A percentile compares a stretch with the other conserved stretches of the same genome.
phyloP scores from a whole-genome alignment of 495 filamentous ascomycete genomes.

The Aspergillus nanangensis region DNA sequence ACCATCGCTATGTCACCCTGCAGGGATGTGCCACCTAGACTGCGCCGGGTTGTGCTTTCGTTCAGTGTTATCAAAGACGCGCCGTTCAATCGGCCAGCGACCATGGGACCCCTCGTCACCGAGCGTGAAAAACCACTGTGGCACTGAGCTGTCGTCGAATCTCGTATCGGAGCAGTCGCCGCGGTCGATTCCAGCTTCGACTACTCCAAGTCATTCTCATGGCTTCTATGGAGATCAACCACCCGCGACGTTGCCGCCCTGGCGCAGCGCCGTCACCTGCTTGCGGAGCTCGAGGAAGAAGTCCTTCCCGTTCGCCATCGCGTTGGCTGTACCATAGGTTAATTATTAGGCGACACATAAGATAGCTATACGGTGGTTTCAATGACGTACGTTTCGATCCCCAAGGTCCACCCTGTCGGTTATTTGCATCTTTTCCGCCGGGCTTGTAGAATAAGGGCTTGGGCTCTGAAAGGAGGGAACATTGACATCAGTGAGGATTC shows the following conservation, averaged over 20 bases:
- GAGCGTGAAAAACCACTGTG: too few species aligned
- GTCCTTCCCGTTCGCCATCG: slow-evolving; percentile 51
- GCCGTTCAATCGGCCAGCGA: slow-evolving; percentile 13
- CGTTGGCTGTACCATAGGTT: slow-evolving; percentile 36
- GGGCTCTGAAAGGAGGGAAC: slow-evolving; percentile 16
- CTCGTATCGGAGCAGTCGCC: too few species aligned
- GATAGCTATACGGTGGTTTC: too few species aligned
- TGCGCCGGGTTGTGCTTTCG: not conserved
- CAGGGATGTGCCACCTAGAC: not conserved
- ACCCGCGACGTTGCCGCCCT: slow-evolving; percentile 36
- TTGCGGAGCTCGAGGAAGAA: slow-evolving; percentile 52
- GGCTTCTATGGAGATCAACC: slow-evolving; percentile 25
- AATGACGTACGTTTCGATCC: slow-evolving; percentile 49
- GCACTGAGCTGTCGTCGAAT: too few species aligned
- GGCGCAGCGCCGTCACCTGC: slow-evolving; percentile 40
- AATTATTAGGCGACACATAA: slow-evolving; percentile 13
- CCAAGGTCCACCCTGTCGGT: slow-evolving; percentile 40
- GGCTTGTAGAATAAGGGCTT: slow-evolving; percentile 37
- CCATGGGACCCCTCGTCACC: too few species aligned
- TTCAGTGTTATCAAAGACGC: not conserved
- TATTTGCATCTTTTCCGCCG: slow-evolving; percentile 34
- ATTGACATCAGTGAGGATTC: slow-evolving; percentile 1
- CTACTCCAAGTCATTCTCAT: not conserved
- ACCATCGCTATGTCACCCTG: not conserved
- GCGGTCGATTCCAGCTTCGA: not conserved